Conservation (phyloP, 345 rosid genomes). For the Mallotus nudiflorus region DNA sequence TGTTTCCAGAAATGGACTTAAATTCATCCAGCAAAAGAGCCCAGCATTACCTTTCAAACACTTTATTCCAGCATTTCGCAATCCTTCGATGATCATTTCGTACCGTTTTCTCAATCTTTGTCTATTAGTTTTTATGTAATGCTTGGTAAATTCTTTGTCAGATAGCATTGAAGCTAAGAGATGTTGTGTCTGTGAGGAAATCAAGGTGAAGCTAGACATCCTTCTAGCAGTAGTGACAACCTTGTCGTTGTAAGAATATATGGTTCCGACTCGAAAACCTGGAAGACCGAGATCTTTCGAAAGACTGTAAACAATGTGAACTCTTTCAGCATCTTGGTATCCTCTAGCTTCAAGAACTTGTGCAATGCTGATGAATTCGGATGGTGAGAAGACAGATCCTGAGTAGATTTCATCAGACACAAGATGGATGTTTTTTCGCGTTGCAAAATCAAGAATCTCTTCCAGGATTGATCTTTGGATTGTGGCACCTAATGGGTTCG, state of each 20-base stretch:
- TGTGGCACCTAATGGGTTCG: constrained; percentile 87
- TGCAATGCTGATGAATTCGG: constrained; percentile 78
- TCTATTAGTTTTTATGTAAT: constrained; percentile 64
- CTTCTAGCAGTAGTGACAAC: constrained; percentile 85
- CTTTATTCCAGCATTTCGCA: constrained; percentile 69
- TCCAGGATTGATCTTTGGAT: constrained; percentile 59
- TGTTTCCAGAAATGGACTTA: constrained; percentile 55
- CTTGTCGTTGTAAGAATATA: constrained; percentile 79
- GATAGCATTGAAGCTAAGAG: constrained; percentile 82
- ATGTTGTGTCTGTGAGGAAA: constrained; percentile 90
- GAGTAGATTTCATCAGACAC: constrained; percentile 95
- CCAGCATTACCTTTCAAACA: constrained; percentile 90
- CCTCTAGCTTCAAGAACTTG: constrained; percentile 54
- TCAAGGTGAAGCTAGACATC: constrained; percentile 94
- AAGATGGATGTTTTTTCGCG: constrained; percentile 77
- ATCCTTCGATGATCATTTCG: constrained; percentile 64
- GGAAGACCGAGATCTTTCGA: constrained; percentile 98
- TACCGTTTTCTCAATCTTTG: constrained; percentile 64
- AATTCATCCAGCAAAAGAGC: constrained; percentile 92
- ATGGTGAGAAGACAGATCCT: constrained; percentile 67
- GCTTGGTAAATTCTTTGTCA: constrained; percentile 48
- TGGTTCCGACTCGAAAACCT: constrained; percentile 90
- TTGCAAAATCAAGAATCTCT: constrained; percentile 62
- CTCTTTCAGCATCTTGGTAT: constrained; percentile 55
- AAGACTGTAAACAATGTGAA: constrained; percentile 93